phyloP scores from a whole-genome alignment of 2,329 filamentous ascomycete species.

The Aspergillus sp. region DNA sequence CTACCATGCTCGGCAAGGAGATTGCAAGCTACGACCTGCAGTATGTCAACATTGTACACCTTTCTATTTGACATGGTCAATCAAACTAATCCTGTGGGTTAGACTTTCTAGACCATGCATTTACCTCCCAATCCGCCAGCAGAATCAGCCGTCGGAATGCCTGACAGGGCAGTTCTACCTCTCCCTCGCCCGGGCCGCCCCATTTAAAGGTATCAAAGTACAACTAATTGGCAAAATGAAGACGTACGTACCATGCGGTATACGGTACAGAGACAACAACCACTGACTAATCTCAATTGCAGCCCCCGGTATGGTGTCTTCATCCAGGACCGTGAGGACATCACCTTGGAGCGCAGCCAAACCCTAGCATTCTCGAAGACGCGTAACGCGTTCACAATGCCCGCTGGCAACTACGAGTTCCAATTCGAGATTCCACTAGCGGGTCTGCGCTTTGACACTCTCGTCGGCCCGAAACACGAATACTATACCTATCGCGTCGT shows the following conservation, averaged over 20 bases:
- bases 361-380: constrained; percentile 17
- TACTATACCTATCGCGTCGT: constrained; percentile 21
- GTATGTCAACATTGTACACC: neutral
- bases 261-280: neutral
- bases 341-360: constrained; percentile 16
- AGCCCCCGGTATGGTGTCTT: neutral
- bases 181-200: constrained; percentile 2
- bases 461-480: constrained; percentile 10
- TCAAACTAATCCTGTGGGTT: neutral
- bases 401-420: constrained; percentile 21
- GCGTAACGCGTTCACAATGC: constrained; percentile 17
- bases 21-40: neutral
- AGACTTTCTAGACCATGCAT: constrained; percentile 20
- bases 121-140: constrained; percentile 11
- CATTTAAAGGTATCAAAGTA: constrained; percentile 18
- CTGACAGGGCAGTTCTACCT: constrained; percentile 16
- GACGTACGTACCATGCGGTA: constrained; percentile 11
- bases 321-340: constrained; percentile 4
- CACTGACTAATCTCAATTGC: neutral
- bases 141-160: neutral
- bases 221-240: constrained; percentile 15
- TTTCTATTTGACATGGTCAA: too few relatives aligned
- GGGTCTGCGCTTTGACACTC: constrained; percentile 12
- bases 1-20: neutral
- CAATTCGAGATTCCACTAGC: constrained; percentile 19